phyloP scores from a whole-genome alignment of 306 rosid genomes.

The Vigna radiata region DNA sequence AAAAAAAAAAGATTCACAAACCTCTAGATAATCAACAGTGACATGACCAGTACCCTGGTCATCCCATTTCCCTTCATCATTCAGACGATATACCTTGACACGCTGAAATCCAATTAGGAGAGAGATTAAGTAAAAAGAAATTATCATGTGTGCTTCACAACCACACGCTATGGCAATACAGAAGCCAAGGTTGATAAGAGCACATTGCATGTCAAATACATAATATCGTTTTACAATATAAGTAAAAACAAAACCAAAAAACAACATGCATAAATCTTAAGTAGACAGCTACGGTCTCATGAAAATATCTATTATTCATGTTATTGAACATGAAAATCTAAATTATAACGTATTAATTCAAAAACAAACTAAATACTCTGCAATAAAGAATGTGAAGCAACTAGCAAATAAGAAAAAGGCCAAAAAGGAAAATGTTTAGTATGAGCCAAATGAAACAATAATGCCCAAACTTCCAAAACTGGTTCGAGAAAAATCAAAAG shows the following conservation, averaged over 20 bases:
- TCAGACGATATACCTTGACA: constrained; percentile 93
- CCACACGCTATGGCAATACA: constrained; percentile 27
- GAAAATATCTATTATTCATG: constrained; percentile 18
- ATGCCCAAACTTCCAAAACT: constrained; percentile 1
- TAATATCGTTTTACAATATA: constrained; percentile 5
- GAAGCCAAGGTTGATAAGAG: constrained; percentile 4
- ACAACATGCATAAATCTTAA: constrained; percentile 14
- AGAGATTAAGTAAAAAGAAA: constrained; percentile 39
- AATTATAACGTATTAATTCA: constrained; percentile 12
- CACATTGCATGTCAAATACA: constrained; percentile 13
- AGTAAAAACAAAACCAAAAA: constrained; percentile 18
- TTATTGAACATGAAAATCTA: constrained; percentile 21
- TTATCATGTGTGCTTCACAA: constrained; percentile 11
- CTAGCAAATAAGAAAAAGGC: constrained; percentile 17
- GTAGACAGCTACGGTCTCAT: constrained; percentile 15
- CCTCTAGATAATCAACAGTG: constrained; percentile 91
- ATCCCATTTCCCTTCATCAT: constrained; percentile 97
- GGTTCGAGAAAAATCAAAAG: constrained; percentile 16
- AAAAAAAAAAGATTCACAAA: constrained; percentile 41
- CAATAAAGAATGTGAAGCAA: constrained; percentile 26
- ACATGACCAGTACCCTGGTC: constrained; percentile 98
- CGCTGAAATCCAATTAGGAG: constrained; percentile 69
- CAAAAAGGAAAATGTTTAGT: neutral
- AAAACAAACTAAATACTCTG: neutral
- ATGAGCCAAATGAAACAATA: constrained; percentile 6